Evolutionary conservation across 768 basidiomycete species (phyloP), one percentile per base, ranked within the genome.

Genomic region (Tulasnella sp.): DNA sequence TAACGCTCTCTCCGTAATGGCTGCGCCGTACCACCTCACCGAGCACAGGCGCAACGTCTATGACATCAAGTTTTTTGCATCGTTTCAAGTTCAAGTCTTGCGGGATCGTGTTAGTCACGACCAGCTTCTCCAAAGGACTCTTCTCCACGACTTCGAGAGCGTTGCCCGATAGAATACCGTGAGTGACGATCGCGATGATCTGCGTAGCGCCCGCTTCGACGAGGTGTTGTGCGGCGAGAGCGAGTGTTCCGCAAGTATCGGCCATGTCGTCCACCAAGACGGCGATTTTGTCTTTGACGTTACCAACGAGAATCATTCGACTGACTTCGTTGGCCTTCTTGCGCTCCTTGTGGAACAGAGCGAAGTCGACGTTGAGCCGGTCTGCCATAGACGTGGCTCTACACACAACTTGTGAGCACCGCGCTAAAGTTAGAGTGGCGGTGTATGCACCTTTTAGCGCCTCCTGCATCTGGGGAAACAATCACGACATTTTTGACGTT

Each of bases 211-310:
- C 97, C 8, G 93, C 94, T 79, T 97, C 94, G 39, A 90, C 85
- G 75, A 99, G 87, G 78, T 97, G 94, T 79, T 89, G 86, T 8
- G 97, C 94, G 0, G 97, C 97, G 74, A 98, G 87, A 79, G 92
- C 91, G 78, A 99, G 88, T 77, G 97, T 99, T 73, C 94, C 94
- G 80, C 94, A 97, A 58, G 95, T 97, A 83, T 97, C 94, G 38
- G 95, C 94, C 95, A 99, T 98, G 86, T 99, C 97, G 86, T 99
- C 97, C 67, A 99, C 93, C 37, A 99, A 86, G 76, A 99, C 96
- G 74, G 96, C 97, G 58, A 90, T 87, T 85, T 98, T 96, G 82
- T 91, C 95, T 82, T 89, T 90, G 78, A 96, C 96, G 81, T 94
- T 91, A 0, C 97, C 97, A 67, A 99, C 97, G 72, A 99, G 89